These are phyloP conservation scores for Botrytis hyacinthi DNA, from an alignment of 2,329 filamentous ascomycete genomes.

Conservation along the genomic window DNA sequence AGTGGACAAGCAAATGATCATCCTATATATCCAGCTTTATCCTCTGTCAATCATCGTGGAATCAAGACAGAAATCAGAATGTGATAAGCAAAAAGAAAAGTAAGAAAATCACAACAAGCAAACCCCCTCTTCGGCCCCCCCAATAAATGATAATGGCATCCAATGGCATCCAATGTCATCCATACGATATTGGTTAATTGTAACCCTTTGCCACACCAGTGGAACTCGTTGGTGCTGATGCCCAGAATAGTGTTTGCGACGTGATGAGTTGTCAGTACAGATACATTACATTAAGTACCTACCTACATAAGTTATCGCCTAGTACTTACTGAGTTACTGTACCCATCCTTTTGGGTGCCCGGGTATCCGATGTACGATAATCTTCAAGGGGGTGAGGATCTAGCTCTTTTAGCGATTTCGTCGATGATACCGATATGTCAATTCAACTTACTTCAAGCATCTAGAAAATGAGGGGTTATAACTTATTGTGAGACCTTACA, in stretches of 20 bases:
- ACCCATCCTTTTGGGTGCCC: constrained; percentile 7
- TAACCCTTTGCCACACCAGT: not conserved
- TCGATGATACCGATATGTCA: not conserved
- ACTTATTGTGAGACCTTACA: not conserved
- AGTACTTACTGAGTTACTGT: not conserved
- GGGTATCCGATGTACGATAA: not conserved
- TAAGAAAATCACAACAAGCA: not conserved
- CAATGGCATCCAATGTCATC: not conserved
- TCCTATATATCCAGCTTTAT: not conserved
- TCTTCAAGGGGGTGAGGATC: not conserved
- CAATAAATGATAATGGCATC: not conserved
- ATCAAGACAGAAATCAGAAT: not conserved
- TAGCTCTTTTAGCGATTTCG: constrained; percentile 2
- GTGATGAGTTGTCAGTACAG: constrained; percentile 21
- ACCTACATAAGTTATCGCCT: not conserved
- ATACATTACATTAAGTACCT: not conserved
- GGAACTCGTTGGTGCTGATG: constrained; percentile 3
- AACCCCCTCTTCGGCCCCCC: not conserved
- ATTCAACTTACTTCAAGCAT: not conserved
- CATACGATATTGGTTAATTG: not conserved
- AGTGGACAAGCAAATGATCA: not conserved
- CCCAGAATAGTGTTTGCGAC: constrained; percentile 9
- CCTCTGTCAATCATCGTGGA: constrained; percentile 2
- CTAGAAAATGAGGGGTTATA: not conserved
- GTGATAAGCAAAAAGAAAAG: not conserved